Evolutionary conservation across 176 grass and related monocot genomes (phyloP), one percentile per base, ranked within the genome.

Genomic region (Urochloa ruziziensis): DNA sequence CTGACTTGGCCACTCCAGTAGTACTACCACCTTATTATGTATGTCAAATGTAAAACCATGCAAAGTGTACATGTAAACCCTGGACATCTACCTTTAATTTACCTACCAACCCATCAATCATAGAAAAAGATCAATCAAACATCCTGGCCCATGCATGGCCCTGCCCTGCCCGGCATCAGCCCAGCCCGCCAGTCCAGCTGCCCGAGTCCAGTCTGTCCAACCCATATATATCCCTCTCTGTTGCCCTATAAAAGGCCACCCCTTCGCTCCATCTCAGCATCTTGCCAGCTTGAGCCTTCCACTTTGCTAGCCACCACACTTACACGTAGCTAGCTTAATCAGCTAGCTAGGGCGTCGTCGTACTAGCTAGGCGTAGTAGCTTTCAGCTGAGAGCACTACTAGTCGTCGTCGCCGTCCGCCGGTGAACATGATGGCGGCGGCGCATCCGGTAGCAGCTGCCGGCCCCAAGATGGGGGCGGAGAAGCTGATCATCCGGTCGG

Each of bases 401-500:
- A n/a, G 5, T 78, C 75, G 39, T 27, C 40, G 5, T 25, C n/a
- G 5, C 62, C 75, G 39, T 27, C 40, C 3, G 19, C n/a, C 65
- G 60, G 39, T 48, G 14, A 80, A 0, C 70, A 80, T 80, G 87
- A 61, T 12, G n/a, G n/a, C n/a, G 51, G 18, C 16, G 7, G 5
- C 6, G 54, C 23, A 32, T n/a, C n/a, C n/a, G n/a, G 80, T 52
- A 14, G 40, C 40, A 2, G 30, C 40, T 21, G 14, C 10, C 47
- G 43, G 46, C 7, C 30, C 70, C 77, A 89, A 85, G 70, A 43
- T 76, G 87, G 87, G 87, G 14, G 78, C 32, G 66, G 85, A 90
- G 88, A 85, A 90, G 73, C 36, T 94, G 70, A 89, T 94, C 37
- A 82, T 84, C 42, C 75, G 83, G 64, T 53, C 70, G 33, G 86